Conservation (phyloP, 345 rosid species). For the Lepidium aucheri region DNA sequence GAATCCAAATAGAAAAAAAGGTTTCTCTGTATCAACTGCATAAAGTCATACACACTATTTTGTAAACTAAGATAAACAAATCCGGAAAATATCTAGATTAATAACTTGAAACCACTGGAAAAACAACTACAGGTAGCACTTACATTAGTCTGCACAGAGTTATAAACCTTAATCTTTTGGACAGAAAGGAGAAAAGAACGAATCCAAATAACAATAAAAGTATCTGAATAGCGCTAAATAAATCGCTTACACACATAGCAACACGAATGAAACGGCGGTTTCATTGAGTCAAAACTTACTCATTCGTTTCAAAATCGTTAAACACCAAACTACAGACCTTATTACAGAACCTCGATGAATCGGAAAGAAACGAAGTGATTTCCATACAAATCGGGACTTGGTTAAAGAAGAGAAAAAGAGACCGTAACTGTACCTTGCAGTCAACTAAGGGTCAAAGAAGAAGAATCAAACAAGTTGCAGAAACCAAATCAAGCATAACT, state of each 20-base stretch:
- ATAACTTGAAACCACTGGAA: background rate
- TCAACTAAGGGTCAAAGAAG: constrained; percentile 22
- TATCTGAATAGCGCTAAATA: background rate
- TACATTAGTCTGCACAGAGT: background rate
- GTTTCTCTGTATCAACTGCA: background rate
- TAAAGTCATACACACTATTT: background rate
- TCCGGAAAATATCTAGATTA: background rate
- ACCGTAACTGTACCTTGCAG: constrained; percentile 17
- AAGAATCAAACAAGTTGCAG: constrained; percentile 14
- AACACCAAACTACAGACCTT: background rate
- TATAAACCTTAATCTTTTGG: background rate
- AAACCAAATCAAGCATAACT: constrained; percentile 15
- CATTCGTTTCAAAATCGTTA: background rate
- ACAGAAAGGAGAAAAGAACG: background rate
- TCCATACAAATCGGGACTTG: background rate
- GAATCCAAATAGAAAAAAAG: no score
- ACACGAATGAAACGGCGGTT: background rate
- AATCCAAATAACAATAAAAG: background rate
- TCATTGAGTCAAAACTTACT: background rate
- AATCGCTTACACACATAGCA: background rate
- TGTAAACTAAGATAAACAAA: background rate
- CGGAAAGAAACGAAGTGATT: background rate
- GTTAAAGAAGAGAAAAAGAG: background rate
- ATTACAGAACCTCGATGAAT: background rate
- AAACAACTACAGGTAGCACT: background rate